Evolutionary conservation across 495 filamentous ascomycete species (phyloP), one percentile per base, ranked within the genome.

Genomic region (Aspergillus biplanus): DNA sequence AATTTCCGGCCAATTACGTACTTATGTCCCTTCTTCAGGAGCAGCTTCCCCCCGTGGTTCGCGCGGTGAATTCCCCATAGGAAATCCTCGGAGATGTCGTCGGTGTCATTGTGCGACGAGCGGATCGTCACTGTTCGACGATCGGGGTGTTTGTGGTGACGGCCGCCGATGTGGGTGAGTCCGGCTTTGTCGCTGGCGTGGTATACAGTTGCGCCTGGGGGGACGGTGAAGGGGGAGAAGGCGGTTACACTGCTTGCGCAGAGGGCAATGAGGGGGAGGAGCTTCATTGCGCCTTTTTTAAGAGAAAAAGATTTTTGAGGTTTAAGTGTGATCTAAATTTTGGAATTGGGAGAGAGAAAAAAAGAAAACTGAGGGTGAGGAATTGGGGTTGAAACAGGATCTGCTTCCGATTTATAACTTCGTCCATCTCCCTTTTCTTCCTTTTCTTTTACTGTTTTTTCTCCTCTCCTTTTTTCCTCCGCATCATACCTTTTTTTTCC

Each of bases 1-100:
- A 87, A 68, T 58, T 82, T 84, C 70, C 82, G 80, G 15, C 83
- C 83, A 63, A 87, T 81, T 5, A 87, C 72, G 67, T 83, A 86
- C 6, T 69, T 80, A 67, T 84, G 67, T 5, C 77, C 78, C 63
- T 82, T 79, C 59, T 84, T 70, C 5, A 87, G 71, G 13, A 80
- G 66, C 16, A 87, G 65, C 27, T 78, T 74, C 15, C 85, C 85
- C 12, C 84, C 85, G 37, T 81, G 68, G 64, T 87, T 87, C 15
- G 85, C 84, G 42, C 74, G 73, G 53, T 80, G 73, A 15, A 87
- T 74, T 7, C 77, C 84, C 63, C 73, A 69, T 18, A 82, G 72
- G 71, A 87, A 85, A 33, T 86, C 82, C 6, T 68, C 68, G 4
- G 83, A 78, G 34, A 87, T 67, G 70, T 87, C 84, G 33, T 87